Evolutionary conservation across 805 yeast genomes (phyloP), one percentile per base, ranked within the genome.

Genomic region (Ogataea nitratoaversa): DNA sequence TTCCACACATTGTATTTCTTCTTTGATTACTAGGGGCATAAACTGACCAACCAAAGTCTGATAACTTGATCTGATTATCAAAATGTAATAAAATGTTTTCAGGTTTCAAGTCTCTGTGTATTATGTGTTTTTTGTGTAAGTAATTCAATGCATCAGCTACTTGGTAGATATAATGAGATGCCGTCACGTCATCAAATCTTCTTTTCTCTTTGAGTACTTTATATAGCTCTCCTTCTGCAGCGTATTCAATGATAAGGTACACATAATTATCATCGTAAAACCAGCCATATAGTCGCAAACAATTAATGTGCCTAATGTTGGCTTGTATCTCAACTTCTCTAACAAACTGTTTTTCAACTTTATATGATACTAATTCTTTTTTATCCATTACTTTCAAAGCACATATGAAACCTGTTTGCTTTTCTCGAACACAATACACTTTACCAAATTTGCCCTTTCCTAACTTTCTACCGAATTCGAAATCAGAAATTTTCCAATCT

Each of bases 41-140:
- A 47, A 90, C 91, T 41, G 95, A 84, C 97, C 97, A 91, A 12
- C 99, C 99, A 59, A 93, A 91, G 63, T 91, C 99, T 16, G 96
- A 83, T 29, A 91, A 71, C 59, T 90, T 91, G 40, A 91, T 71
- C 19, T 75, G 76, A 47, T 89, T 85, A 55, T 86, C 78, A 44
- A 80, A 73, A 6, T 88, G 87, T 9, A 91, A 66, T 32, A 91
- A 64, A 36, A 91, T 84, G 53, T 91, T 91, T 58, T 93, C 98
- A 0, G 98, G 98, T 61, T 91, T 91, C 48, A 91, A 78, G 57
- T 91, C 99, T 44, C 98, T 72, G 57, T 91, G 99, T 20, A 91
- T 84, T 32, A 93, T 79, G 48, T 82, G 78, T 52, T 82, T 85
- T 27, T 74, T 66, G 61, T 91, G 98, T 48, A 93, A 67, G 55